Base-by-base conservation (phyloP, 177 flowering plant species). In the Tripterygium wilfordii region DNA sequence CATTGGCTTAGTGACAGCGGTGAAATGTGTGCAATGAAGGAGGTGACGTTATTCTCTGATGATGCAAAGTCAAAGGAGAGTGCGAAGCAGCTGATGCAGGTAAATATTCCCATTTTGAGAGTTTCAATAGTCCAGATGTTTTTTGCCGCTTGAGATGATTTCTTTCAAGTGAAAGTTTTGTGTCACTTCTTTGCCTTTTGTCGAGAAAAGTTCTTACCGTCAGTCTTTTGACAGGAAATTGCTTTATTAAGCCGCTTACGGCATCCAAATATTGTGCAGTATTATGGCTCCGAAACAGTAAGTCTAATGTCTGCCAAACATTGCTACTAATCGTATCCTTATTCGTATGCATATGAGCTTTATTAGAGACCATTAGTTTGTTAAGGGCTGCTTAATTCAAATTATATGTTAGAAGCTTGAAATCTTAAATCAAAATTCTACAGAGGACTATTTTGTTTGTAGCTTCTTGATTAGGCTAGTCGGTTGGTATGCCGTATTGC, bases 1-100 rank as follows among this genome's bases (percentile, higher is more conserved):
- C n/a, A n/a, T 56, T 55, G 38, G 47, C 1, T 31, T 48, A 82
- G 94, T 72, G 94, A 74, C 49, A 78, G 75, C 51, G 96, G 89
- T 17, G 84, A 82, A 38, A 82, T 87, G 89, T 87, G 92, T 76
- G 92, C 96, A 47, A 82, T 87, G 85, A 87, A 87, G 66, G 96
- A 84, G 66, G 96, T 87, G 23, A 76, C 74, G 10, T 51, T 87
- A 18, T 72, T 78, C 58, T 65, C 81, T 12, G 92, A 87, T 76
- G 96, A 87, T 73, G 62, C 77, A 1, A 79, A 78, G 65, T 82
- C 89, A 30, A 87, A 64, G 62, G 96, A 87, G 69, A 67, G 92
- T 73, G 82, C 75, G 17, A 62, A 80, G 66, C 96, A 87, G 62
- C 57, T 88, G 54, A 69, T 63, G 48, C 95, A 85, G 55, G 96